Evolutionary conservation across 225 moss, liverwort and hornwort genomes (phyloP), one percentile per base, ranked within the genome.

Genomic region (Takakia lepidozioides): DNA sequence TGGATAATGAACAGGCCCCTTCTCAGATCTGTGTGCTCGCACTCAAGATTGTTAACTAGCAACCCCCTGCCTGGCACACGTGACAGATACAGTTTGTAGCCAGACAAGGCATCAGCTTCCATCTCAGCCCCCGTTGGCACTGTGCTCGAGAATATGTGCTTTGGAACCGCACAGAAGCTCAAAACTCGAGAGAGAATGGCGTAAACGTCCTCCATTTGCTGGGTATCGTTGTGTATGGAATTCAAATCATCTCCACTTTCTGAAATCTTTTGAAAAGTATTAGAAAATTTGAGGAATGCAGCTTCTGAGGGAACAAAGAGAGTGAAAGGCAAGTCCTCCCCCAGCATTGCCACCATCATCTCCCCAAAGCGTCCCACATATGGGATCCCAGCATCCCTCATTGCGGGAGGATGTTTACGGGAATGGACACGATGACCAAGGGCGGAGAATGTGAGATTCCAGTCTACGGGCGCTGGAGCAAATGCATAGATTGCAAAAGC

Each of bases 151-250:
- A 62, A 19, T 32, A 88, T 56, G 27, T 57, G 60, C 70, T 61
- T 77, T 7, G 84, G 84, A 46, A 88, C 72, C 23, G 84, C 67
- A 49, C 81, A 63, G 59, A 84, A 88, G 38, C 84, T 84, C 34
- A 88, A 46, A 29, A 88, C 44, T 14, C 85, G 72, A 36, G 88
- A 84, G 65, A 78, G 69, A 47, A 84, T 56, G 19, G 78, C 78
- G 30, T 63, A 72, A 14, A 54, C 24, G 22, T 69, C 56, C 26
- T 73, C 59, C 5, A 24, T 15, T 8, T 36, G 36, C 6, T 11
- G 24, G 21, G 17, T 21, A 63, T 61, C 49, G 1, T 27, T 9
- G 25, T 59, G 62, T 1, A 46, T 37, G 1, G 63, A 0, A 5
- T 69, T 56, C 18, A 49, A 7, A 11, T 43, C 37, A 25, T 56